Base-by-base conservation (phyloP, 2,329 filamentous ascomycete genomes). In the Stagonosporopsis cucurbitacearum region DNA sequence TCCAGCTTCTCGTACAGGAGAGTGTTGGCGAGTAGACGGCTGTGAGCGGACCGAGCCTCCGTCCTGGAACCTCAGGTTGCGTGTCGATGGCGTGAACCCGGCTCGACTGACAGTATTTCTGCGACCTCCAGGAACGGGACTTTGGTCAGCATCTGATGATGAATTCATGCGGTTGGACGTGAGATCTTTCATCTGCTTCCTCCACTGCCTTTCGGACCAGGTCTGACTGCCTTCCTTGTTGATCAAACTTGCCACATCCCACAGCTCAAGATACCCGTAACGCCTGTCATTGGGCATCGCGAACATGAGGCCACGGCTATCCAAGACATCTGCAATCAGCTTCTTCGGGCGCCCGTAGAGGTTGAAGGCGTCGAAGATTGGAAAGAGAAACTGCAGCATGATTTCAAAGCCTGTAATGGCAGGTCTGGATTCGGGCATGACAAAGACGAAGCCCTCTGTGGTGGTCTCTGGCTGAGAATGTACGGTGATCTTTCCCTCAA, bases 361-460 rank as follows among this genome's bases (percentile, higher is more conserved):
- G 35, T 84, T 87, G 74, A 97, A 99, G 0, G 91, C 91, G 73
- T 99, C 95, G 81, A 91, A 99, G 0, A 92, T 91, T 0, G 95
- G 95, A 73, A 99, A 96, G 12, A 99, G 81, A 78, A 91, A 97
- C 41, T 92, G 86, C 30, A 99, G 81, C 82, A 99, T 89, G 82
- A 96, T 97, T 75, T 98, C 95, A 65, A 98, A 96, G 0, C 95
- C 95, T 50, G 87, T 90, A 12, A 99, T 90, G 17, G 92, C 93
- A n/a, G 94, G 89, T 68, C 91, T 92, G 1, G 89, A 86, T 75
- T 99, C 95, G 4, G 95, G 95, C 93, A 99, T 97, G 64, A 98
- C 88, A 70, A 99, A 99, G 4, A 99, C 91, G 67, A 97, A 97
- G 0, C 95, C 95, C 73, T 99, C 95, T 0, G 89, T 90, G 2